phyloP scores from a whole-genome alignment of 2,329 filamentous ascomycete genomes.

The Verticillium albo-atrum region DNA sequence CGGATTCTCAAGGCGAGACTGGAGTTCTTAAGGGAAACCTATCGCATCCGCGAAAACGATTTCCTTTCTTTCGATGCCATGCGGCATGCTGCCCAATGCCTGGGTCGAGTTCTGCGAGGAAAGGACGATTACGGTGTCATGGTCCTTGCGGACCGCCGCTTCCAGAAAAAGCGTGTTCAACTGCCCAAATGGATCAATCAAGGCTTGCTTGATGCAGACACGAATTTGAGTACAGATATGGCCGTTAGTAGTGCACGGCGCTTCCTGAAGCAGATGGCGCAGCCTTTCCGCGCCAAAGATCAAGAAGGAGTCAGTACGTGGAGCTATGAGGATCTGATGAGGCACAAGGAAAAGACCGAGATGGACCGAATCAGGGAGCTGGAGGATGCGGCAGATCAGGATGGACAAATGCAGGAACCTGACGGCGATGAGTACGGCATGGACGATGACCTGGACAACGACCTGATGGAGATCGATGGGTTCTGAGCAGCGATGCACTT shows the following conservation, averaged over 20 bases:
- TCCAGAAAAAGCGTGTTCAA: constrained; percentile 85
- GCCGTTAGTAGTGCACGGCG: constrained; percentile 83
- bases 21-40: constrained; percentile 95
- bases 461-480: constrained; percentile 49
- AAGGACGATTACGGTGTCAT: constrained; percentile 99
- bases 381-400: constrained; percentile 32
- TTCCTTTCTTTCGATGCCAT: constrained; percentile 98
- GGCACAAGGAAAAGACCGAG: constrained; percentile 72
- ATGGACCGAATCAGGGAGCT: constrained; percentile 63
- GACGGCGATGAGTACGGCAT: constrained; percentile 42
- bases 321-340: constrained; percentile 73
- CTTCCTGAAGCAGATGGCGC: constrained; percentile 87
- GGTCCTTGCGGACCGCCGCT: constrained; percentile 91
- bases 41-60: constrained; percentile 94
- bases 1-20: constrained; percentile 92
- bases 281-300: constrained; percentile 76
- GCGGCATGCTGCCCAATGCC: constrained; percentile 95
- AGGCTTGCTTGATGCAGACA: constrained; percentile 77
- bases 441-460: constrained; percentile 47
- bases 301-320: constrained; percentile 93
- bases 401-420: constrained; percentile 18
- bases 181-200: constrained; percentile 96
- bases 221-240: constrained; percentile 93
- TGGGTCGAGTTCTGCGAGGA: constrained; percentile 88
- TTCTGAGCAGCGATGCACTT: constrained; percentile 6